Percentiles rank a stretch among this genome's conserved stretches.
Conservation (phyloP, 805 yeast genomes). For the Barnettozyma pratensis region DNA sequence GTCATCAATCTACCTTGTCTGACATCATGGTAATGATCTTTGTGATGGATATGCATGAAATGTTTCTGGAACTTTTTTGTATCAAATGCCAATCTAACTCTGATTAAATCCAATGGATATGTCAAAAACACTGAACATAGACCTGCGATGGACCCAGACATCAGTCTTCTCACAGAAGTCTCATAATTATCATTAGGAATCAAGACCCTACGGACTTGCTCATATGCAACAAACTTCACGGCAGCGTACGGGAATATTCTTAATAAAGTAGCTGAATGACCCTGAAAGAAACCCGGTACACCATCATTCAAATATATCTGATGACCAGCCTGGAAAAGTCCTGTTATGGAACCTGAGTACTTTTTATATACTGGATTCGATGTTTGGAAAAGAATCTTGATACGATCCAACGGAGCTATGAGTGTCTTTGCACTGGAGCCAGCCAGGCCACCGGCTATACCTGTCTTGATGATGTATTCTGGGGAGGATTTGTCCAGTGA, state of each 20-base stretch:
- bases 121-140: slow-evolving; percentile 81
- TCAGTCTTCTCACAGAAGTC: slow-evolving; percentile 71
- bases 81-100: slow-evolving; percentile 90
- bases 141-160: slow-evolving; percentile 91
- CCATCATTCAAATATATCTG: slow-evolving; percentile 71
- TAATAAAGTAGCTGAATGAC: slow-evolving; percentile 89
- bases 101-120: slow-evolving; percentile 84
- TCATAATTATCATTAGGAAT: slow-evolving; percentile 75
- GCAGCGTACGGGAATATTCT: slow-evolving; percentile 97
- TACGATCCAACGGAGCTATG: slow-evolving; percentile 93
- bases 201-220: slow-evolving; percentile 74
- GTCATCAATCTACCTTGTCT: slow-evolving; percentile 28
- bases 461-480: slow-evolving; percentile 79
- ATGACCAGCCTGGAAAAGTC: slow-evolving; percentile 67
- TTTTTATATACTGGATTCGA: slow-evolving; percentile 82
- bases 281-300: slow-evolving; percentile 77
- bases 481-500: slow-evolving; percentile 58
- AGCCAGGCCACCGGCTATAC: slow-evolving; percentile 91
- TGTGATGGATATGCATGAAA: slow-evolving; percentile 16
- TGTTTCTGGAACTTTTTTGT: slow-evolving; percentile 36
- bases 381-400: slow-evolving; percentile 92
- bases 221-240: slow-evolving; percentile 92
- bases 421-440: slow-evolving; percentile 95
- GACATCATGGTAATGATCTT: slow-evolving; percentile 19
- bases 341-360: slow-evolving; percentile 74